Base-by-base conservation (phyloP, 164 flowering plant species). In the Stephania cephalantha region DNA sequence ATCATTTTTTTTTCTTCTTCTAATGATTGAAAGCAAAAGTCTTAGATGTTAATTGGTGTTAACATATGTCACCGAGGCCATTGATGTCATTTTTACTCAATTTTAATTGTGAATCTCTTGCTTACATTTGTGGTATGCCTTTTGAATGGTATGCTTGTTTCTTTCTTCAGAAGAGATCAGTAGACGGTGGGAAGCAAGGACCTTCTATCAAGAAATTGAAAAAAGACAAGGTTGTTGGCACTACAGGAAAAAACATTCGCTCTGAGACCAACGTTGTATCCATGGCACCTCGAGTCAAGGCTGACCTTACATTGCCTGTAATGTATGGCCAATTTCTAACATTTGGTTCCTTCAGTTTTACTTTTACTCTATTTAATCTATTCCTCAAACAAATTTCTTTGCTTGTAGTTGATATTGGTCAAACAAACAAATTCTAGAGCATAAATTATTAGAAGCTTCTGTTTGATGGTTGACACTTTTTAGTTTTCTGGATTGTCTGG, bases 171-270 rank as follows among this genome's bases (percentile, higher is more conserved):
- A 96, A 90, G 86, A 88, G 84, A 84, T 78, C 91, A 79, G 83
- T 58, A 18, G 99, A 96, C 70, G 94, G 93, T 65, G 97, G 91
- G 79, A 96, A 94, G 84, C 97, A 88, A 86, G 88, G 95, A 64
- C 70, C 87, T 77, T 82, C 95, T 12, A 73, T 74, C 9, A 96
- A 94, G 84, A 96, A 96, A 85, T 71, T 76, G 69, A 96, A 94
- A 77, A 96, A 96, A 87, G 99, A 94, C 77, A 96, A 92, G 85
- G 86, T 86, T 75, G 84, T 71, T 48, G 86, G 89, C 74, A 76
- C 90, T 76, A 83, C 90, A n/a, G 90, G 88, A 66, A 92, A 92
- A 87, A 73, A 79, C 81, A 83, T 82, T 5, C 88, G 90, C 31
- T 78, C 94, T 52, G 98, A 92, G 80, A 82, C 87, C 42, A 85